Evolutionary conservation across 2,329 filamentous ascomycete genomes (phyloP), one percentile per base, ranked within the genome.

Genomic region (Fusarium graminum): DNA sequence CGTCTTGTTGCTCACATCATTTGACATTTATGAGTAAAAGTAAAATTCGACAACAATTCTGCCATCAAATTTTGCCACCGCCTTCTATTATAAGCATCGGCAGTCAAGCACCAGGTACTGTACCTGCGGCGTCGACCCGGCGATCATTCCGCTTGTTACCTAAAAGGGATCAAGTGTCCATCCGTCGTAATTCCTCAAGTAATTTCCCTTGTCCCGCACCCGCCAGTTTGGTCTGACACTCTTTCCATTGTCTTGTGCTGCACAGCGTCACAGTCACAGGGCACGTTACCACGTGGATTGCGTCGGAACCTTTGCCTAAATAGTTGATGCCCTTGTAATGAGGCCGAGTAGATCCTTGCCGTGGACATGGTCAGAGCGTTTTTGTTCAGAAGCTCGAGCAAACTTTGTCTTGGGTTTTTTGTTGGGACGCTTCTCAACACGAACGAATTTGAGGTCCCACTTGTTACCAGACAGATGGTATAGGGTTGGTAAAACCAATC

Each of bases 61-160:
- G 44, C 54, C 44, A 17, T 10, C 16, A 36, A 29, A 42, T 43
- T 38, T 11, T 30, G 26, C 12, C 39, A 51, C 56, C 53, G 56
- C 56, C 45, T 59, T 29, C 43, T 40, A 5, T 11, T 10, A 8
- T 0, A 28, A 44, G 41, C 36, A 36, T 17, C 10, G 4, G n/a
- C 30, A 26, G 11, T 14, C 39, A 9, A 19, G 17, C 12, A 14
- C 12, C 12, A 14, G 34, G 36, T 40, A 7, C 11, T n/a, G 36
- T 40, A 7, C 11, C 19, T 51, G 8, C 34, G 36, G 14, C 19
- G 34, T 32, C 19, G 25, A 7, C 25, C 30, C 38, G 56, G 41
- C 41, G 47, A 61, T 61, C 58, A 61, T 61, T 41, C 58, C 56
- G 61, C 58, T 47, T 55, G 61, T 61, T 61, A 32, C 58, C 30